These are phyloP conservation scores for Mucor lusitanicus DNA, from an alignment of 371 early-diverging fungal genomes.

Conservation along the genomic window DNA sequence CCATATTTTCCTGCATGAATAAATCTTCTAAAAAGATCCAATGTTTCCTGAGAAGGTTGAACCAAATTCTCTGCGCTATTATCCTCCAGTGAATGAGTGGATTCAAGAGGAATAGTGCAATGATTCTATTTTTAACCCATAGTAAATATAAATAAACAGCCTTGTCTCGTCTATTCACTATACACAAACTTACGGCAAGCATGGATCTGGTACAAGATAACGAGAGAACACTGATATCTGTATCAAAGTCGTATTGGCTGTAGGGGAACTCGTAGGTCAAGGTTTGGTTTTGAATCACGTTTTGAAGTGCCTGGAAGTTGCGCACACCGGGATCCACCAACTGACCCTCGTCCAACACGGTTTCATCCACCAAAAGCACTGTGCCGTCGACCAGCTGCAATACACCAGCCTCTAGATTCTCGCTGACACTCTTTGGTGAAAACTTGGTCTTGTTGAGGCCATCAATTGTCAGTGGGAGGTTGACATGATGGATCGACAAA, in stretches of 20 bases:
- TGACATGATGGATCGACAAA: constrained; percentile 48
- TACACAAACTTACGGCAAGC: constrained; percentile 53
- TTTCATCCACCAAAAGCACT: constrained; percentile 60
- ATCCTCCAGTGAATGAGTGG: constrained; percentile 16
- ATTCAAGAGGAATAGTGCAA: constrained; percentile 46
- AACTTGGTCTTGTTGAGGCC: constrained; percentile 51
- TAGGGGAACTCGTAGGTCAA: constrained; percentile 64
- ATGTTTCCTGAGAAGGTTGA: constrained; percentile 28
- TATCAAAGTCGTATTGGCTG: constrained; percentile 61
- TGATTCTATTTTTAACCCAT: constrained; percentile 37
- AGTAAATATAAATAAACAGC: background rate
- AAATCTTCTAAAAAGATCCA: constrained; percentile 50
- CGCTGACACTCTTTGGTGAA: constrained; percentile 54
- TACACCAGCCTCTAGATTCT: constrained; percentile 56
- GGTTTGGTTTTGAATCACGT: constrained; percentile 55
- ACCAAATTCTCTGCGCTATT: constrained; percentile 6
- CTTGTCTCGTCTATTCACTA: background rate
- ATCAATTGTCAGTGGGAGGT: constrained; percentile 53
- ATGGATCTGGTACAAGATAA: constrained; percentile 60
- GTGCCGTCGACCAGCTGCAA: constrained; percentile 63
- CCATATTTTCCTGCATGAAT: constrained; percentile 46
- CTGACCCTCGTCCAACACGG: constrained; percentile 62
- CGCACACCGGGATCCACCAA: constrained; percentile 60
- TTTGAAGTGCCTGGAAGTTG: constrained; percentile 59
- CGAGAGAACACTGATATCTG: constrained; percentile 53